Evolutionary conservation across 768 basidiomycete species (phyloP), one percentile per base, ranked within the genome.

Genomic region (Xerocomellus dryophilus): DNA sequence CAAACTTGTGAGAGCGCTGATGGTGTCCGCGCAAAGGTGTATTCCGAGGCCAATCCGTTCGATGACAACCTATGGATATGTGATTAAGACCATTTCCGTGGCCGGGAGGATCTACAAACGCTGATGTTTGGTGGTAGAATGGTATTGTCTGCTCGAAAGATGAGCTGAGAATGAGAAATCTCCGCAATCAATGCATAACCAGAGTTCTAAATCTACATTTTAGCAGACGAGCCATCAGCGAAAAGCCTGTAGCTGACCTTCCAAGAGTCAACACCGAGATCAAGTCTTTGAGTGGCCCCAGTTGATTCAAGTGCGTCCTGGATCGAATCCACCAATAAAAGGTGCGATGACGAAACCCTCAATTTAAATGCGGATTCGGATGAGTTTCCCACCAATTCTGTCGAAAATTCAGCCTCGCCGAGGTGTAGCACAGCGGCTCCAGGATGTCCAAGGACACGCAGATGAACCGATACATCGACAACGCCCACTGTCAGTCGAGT

Each of bases 21-120:
- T 70, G 1, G 90, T 88, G 67, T 93, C 91, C 11, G 92, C 90
- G 63, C 89, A 91, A 23, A 91, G 74, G 64, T 88, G 85, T 41
- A 90, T 59, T 38, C 77, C 77, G 5, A 92, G 67, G 17, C 71
- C 73, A 34, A 83, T 71, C 14, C 72, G 76, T 47, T 83, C 76
- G 23, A 89, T 66, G n/a, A 71, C 61, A 21, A 88, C 70, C 90
- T 91, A 49, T 39, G 27, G 14, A 43, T 18, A 36, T 23, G 45
- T 31, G 35, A 43, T 54, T 57, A 47, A 51, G 32, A 41, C 25
- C 18, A 32, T 34, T 51, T 41, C 14, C 23, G 36, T 6, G 18
- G 25, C 36, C 12, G 12, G 27, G 21, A 49, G 34, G n/a, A 51
- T 45, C n/a, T 14, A 70, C 74, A 44, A 68, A 82, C 79, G 43